Evolutionary conservation across 495 filamentous ascomycete species (phyloP).

Genomic region (Neurospora cerealis): DNA sequence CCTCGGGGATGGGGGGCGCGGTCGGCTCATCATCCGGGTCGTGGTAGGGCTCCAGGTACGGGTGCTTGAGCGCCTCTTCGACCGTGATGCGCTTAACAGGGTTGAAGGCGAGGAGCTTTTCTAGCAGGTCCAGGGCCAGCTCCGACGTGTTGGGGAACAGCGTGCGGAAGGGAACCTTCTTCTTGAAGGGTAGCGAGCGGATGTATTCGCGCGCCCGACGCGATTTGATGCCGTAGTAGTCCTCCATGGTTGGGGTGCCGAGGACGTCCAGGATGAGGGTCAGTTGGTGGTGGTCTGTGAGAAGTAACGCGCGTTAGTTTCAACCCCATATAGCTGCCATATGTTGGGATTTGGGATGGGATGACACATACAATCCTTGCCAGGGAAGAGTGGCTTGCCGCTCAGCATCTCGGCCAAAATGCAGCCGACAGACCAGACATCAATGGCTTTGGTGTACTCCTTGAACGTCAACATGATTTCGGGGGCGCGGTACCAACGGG

Average conservation of each 20-base stretch:
- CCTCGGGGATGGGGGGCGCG: constrained; percentile 89
- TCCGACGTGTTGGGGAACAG: constrained; percentile 98
- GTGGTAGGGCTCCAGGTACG: constrained; percentile 97
- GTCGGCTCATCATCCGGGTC: constrained; percentile 98
- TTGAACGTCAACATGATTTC: constrained; percentile 99
- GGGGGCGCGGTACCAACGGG: constrained; percentile 96
- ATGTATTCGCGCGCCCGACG: constrained; percentile 97
- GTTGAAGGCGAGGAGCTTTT: constrained; percentile 96
- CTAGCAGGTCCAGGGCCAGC: constrained; percentile 83
- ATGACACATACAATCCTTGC: constrained; percentile 82
- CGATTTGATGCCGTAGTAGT: constrained; percentile 99
- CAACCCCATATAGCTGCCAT: neutral
- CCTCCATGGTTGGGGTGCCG: constrained; percentile 98
- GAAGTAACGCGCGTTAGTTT: neutral
- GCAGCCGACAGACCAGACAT: constrained; percentile 98
- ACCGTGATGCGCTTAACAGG: constrained; percentile 97
- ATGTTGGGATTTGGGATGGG: neutral
- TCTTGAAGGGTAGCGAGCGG: constrained; percentile 99
- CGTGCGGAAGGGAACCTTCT: constrained; percentile 96
- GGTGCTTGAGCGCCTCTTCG: constrained; percentile 93
- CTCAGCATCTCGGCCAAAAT: constrained; percentile 99
- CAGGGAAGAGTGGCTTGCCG: constrained; percentile 96
- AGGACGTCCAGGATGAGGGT: constrained; percentile 97
- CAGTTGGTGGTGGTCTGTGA: constrained; percentile 89
- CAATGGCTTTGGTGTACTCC: constrained; percentile 99